Evolutionary conservation across 805 yeast genomes (phyloP), one percentile per base, ranked within the genome.

Genomic region (Yarrowia bubula): DNA sequence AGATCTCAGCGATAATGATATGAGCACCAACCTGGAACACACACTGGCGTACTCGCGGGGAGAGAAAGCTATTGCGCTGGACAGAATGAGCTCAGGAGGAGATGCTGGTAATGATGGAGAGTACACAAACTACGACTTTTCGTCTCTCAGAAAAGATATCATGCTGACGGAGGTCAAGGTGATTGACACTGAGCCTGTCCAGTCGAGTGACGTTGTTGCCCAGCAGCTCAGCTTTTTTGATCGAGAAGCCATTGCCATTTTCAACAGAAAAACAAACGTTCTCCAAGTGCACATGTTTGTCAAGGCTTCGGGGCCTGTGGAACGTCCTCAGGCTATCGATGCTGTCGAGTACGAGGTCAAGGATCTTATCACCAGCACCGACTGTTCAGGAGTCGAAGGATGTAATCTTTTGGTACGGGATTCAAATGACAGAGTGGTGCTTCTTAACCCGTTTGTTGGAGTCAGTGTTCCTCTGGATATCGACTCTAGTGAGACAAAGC

Each of bases 211-310:
- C 8, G 48, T 65, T 18, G 65, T 61, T n/a, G 66, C 80, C 1
- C 72, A 75, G 57, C 78, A 78, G 8, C 66, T 83, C n/a, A 69
- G 71, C 4, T 83, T 77, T 67, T 81, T 80, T 22, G 84, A 82
- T 33, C 83, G 83, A 69, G 93, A 90, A 71, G 87, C 86, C 0
- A 71, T 90, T 0, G 83, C 86, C 0, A 74, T 89, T 7, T 79
- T 83, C 60, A 84, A 87, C 73, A 70, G 71, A 14, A 70, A 69
- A 4, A 72, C 78, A 0, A 69, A 75, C 11, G 80, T 82, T 48
- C 76, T 86, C 4, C 80, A 81, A 43, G 79, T 87, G 3, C 78
- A 86, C 69, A 77, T 85, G 4, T 84, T 82, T 75, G 77, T 76
- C 61, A 75, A 73, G 63, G 68, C 79, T 7, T 18, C 63, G 8